Percentiles rank a stretch among this genome's conserved stretches.
These are phyloP conservation scores for Parsonsia alboflavescens DNA, from an alignment of 257 asterid genomes.

Conservation along the genomic window DNA sequence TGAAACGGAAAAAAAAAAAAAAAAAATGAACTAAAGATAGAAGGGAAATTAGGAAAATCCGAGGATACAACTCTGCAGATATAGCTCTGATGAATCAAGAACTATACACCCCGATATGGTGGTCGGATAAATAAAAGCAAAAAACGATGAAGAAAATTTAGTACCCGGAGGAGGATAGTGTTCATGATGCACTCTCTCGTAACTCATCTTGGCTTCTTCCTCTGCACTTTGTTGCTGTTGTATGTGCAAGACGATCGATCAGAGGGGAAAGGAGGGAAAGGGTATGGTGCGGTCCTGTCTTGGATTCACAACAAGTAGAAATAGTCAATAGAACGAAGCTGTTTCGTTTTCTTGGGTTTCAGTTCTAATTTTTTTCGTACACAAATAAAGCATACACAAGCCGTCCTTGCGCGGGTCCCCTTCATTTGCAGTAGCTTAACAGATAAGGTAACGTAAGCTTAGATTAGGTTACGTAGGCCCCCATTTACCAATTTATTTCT, in stretches of 20 bases:
- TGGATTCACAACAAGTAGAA: background rate
- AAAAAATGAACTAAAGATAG: background rate
- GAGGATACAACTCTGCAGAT: background rate
- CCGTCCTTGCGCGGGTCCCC: background rate
- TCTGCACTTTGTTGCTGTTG: background rate
- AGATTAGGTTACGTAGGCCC: no score
- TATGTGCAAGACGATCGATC: background rate
- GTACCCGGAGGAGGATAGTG: slow-evolving; percentile 2
- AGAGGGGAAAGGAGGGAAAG: background rate
- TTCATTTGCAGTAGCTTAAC: background rate
- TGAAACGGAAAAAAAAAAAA: background rate
- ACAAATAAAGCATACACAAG: no score
- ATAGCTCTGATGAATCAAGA: background rate
- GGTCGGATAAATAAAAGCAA: background rate
- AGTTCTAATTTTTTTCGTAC: no score
- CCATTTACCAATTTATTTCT: no score
- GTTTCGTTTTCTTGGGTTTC: background rate
- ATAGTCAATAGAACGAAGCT: background rate
- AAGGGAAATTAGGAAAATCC: background rate
- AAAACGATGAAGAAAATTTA: background rate
- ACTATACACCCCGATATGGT: background rate
- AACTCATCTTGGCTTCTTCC: background rate
- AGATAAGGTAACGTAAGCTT: background rate
- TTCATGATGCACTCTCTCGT: background rate
- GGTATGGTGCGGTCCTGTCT: background rate